phyloP scores from a whole-genome alignment of 352 stramenopile genomes.

The Peronospora tabacina region DNA sequence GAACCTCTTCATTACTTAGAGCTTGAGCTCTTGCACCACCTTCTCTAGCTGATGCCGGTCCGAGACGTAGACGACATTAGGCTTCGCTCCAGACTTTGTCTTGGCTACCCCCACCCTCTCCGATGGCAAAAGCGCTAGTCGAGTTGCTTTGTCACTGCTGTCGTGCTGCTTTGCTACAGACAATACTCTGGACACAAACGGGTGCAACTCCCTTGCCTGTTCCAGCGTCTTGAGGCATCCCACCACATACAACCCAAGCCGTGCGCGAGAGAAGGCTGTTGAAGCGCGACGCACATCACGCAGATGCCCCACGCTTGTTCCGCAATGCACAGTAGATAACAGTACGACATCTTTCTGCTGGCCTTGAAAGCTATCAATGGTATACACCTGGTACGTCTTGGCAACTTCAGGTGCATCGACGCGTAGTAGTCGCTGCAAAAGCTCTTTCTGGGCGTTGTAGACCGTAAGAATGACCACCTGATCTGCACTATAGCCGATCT shows the following conservation, averaged over 20 bases:
- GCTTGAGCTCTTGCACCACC: slow-evolving; percentile 15
- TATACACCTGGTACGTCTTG: slow-evolving; percentile 58
- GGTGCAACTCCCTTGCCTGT: slow-evolving; percentile 63
- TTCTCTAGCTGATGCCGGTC: slow-evolving; percentile 26
- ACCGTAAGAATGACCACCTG: slow-evolving; percentile 93
- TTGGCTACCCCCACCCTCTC: slow-evolving; percentile 23
- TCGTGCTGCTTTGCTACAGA: slow-evolving; percentile 19
- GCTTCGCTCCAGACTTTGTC: slow-evolving; percentile 11
- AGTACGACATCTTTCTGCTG: slow-evolving; percentile 95
- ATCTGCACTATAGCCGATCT: slow-evolving; percentile 87
- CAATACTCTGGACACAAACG: slow-evolving; percentile 35
- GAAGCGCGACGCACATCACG: slow-evolving; percentile 89
- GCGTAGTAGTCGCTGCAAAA: slow-evolving; percentile 85
- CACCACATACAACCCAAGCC: slow-evolving; percentile 93
- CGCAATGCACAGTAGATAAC: slow-evolving; percentile 90
- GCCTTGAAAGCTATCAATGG: slow-evolving; percentile 93
- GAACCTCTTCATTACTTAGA: slow-evolving; percentile 5
- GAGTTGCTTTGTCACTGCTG: slow-evolving; percentile 20
- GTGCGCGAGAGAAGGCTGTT: slow-evolving; percentile 87
- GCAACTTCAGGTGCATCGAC: slow-evolving; percentile 13
- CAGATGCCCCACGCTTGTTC: slow-evolving; percentile 77
- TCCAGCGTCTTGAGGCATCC: slow-evolving; percentile 63
- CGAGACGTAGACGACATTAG: slow-evolving; percentile 24
- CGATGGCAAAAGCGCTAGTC: slow-evolving; percentile 30
- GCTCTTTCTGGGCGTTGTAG: slow-evolving; percentile 92